phyloP scores from a whole-genome alignment of 2,329 filamentous ascomycete genomes.

The Fusarium sp. region DNA sequence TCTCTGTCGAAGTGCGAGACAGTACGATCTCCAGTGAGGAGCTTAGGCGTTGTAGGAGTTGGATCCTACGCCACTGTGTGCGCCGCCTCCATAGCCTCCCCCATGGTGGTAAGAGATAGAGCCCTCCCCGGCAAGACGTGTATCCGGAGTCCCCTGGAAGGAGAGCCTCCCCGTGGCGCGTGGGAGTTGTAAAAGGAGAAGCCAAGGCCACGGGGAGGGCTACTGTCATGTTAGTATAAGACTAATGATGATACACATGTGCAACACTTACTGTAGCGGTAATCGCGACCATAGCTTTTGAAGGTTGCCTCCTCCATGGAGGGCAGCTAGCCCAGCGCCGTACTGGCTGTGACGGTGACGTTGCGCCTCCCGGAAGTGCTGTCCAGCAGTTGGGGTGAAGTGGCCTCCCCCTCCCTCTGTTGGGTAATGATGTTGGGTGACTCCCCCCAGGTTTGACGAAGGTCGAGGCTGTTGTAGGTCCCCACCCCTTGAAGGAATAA shows the following conservation, averaged over 20 bases:
- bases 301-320: too few relatives aligned
- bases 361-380: too few relatives aligned
- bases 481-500: neutral
- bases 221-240: too few relatives aligned
- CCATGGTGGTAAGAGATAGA: neutral
- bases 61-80: neutral
- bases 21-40: slow-evolving; percentile 41
- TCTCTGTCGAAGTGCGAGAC: slow-evolving; percentile 57
- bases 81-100: neutral
- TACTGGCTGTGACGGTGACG: too few relatives aligned
- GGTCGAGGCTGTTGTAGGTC: neutral
- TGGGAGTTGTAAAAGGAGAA: too few relatives aligned
- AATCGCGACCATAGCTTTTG: too few relatives aligned
- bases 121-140: slow-evolving; percentile 65
- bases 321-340: too few relatives aligned
- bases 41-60: slow-evolving; percentile 7
- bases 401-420: neutral
- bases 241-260: neutral
- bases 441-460: neutral
- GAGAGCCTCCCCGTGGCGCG: slow-evolving; percentile 49
- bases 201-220: too few relatives aligned
- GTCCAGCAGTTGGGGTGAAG: too few relatives aligned
- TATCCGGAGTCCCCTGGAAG: slow-evolving; percentile 72
- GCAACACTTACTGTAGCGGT: neutral
- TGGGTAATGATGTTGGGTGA: neutral